Conservation (phyloP, 345 rosid species). For the Heritiera fomes region DNA sequence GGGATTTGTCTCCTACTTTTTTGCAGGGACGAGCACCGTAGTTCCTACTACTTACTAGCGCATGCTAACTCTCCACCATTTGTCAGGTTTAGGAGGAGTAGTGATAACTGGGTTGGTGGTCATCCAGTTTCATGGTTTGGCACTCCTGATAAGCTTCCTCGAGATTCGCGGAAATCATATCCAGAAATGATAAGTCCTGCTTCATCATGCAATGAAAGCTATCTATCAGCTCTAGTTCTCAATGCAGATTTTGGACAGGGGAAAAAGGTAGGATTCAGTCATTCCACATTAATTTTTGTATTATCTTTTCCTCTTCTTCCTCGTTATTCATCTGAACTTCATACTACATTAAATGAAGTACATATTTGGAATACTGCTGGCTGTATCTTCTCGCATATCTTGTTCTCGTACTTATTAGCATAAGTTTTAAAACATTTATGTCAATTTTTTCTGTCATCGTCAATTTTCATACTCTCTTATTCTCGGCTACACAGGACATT, state of each 20-base stretch:
- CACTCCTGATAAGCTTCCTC: slow-evolving; percentile 39
- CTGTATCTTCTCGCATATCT: no score
- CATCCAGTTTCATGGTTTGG: slow-evolving; percentile 39
- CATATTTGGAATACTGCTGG: neutral
- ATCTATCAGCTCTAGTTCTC: slow-evolving; percentile 36
- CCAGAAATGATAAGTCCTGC: slow-evolving; percentile 43
- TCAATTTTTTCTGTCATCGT: neutral
- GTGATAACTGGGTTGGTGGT: slow-evolving; percentile 48
- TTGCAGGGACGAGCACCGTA: slow-evolving; percentile 67
- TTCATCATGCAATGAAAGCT: slow-evolving; percentile 37
- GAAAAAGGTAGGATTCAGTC: slow-evolving; percentile 41
- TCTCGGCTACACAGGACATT: slow-evolving; percentile 27
- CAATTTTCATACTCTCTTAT: neutral
- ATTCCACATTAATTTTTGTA: neutral
- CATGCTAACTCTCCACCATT: slow-evolving; percentile 44
- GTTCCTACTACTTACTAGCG: slow-evolving; percentile 61
- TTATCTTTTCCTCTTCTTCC: neutral
- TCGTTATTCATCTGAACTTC: slow-evolving; percentile 1
- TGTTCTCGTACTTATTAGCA: neutral
- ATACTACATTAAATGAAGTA: no score
- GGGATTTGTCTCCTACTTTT: slow-evolving; percentile 53
- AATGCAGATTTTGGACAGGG: slow-evolving; percentile 40
- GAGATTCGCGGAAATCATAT: slow-evolving; percentile 46
- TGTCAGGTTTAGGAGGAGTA: slow-evolving; percentile 42
- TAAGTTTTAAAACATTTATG: neutral